Conservation (phyloP, 2,329 filamentous ascomycete genomes). For the Rutstroemia sp. region DNA sequence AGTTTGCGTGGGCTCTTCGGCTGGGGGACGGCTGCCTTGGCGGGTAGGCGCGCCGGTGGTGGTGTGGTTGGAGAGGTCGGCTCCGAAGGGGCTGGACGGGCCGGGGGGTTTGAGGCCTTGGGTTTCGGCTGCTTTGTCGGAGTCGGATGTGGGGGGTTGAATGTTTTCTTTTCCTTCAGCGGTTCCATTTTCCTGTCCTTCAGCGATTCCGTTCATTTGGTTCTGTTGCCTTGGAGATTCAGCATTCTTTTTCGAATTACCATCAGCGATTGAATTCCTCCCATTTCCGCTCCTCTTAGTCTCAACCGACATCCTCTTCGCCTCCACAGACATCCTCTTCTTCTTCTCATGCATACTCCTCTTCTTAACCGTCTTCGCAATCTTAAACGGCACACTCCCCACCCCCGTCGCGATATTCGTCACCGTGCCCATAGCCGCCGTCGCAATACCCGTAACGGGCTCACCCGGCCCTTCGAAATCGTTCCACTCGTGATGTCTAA, state of each 20-base stretch:
- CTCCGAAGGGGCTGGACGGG: background rate
- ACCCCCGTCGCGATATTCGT: conserved; percentile 55
- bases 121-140: background rate
- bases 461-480: conserved; percentile 71
- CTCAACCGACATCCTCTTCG: conserved; percentile 15
- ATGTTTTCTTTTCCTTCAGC: background rate
- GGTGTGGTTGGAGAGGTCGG: conserved; percentile 1
- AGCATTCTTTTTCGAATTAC: background rate
- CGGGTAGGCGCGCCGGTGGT: conserved; percentile 13
- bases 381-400: conserved; percentile 53
- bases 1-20: background rate
- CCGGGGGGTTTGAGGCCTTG: background rate
- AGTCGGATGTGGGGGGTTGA: background rate
- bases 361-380: conserved; percentile 50
- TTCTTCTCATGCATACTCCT: conserved; percentile 43
- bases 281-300: conserved; percentile 3
- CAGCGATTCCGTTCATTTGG: background rate
- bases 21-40: background rate
- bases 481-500: conserved; percentile 66
- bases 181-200: background rate
- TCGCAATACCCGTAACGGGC: conserved; percentile 58
- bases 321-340: conserved; percentile 23
- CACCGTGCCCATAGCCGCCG: conserved; percentile 52
- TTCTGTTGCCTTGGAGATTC: background rate
- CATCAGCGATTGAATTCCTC: conserved; percentile 6